Evolutionary conservation across 768 basidiomycete genomes (phyloP).

Genomic region (Rhodotorula paludigena): DNA sequence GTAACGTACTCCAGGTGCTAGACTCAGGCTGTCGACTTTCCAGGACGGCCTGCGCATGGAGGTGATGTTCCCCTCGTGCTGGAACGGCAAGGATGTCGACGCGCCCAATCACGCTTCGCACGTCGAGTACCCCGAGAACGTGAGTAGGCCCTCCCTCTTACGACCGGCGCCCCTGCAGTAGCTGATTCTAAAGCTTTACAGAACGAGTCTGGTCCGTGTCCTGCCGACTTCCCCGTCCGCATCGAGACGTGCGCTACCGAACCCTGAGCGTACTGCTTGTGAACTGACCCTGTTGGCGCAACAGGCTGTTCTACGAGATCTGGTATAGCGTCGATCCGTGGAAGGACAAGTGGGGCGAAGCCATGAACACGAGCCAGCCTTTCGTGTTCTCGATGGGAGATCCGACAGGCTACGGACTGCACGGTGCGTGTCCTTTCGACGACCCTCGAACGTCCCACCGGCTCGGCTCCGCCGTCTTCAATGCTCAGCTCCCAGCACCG

Average conservation of each 20-base stretch:
- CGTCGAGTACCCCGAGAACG: constrained; percentile 16
- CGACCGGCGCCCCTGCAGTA: neutral
- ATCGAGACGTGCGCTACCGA: constrained; percentile 28
- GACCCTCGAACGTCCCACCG: too few relatives aligned
- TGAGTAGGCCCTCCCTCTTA: neutral
- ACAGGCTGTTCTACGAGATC: constrained; percentile 34
- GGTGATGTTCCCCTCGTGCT: constrained; percentile 35
- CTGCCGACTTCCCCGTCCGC: constrained; percentile 16
- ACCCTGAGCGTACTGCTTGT: too few relatives aligned
- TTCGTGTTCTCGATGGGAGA: constrained; percentile 33
- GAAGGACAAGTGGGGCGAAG: constrained; percentile 22
- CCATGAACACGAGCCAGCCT: constrained; percentile 16
- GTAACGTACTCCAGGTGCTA: neutral
- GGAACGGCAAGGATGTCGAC: constrained; percentile 20
- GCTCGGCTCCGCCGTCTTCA: neutral
- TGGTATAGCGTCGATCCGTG: constrained; percentile 25
- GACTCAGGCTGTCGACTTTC: too few relatives aligned
- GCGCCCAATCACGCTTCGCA: constrained; percentile 14
- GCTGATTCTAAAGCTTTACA: neutral
- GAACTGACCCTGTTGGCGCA: neutral
- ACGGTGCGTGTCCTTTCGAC: constrained; percentile 14
- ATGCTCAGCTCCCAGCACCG: neutral
- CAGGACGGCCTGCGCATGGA: constrained; percentile 32
- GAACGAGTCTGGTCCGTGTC: constrained; percentile 13
- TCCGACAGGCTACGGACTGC: constrained; percentile 31